A percentile compares a stretch with the other conserved stretches of the same genome.
These are phyloP conservation scores for Cystodermella granulosa DNA, from an alignment of 1,284 basidiomycete genomes.

Conservation along the genomic window DNA sequence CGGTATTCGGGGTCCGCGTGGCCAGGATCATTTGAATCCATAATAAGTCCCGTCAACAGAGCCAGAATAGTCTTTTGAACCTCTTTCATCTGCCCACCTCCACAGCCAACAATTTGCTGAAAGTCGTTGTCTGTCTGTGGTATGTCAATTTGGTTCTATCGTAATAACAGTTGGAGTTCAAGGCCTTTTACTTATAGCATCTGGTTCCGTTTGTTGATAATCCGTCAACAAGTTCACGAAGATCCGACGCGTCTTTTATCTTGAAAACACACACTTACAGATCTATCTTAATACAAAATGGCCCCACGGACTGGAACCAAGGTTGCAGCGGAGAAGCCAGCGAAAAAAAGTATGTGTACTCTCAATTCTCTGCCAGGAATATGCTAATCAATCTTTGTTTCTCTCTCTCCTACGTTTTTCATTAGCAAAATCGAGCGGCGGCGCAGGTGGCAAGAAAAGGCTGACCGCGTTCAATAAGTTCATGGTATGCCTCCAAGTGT, in stretches of 20 bases:
- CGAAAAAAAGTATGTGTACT: constrained; percentile 39
- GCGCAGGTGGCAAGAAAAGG: constrained; percentile 41
- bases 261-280: constrained; percentile 3
- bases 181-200: too few species aligned
- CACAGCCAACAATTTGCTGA: too few species aligned
- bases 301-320: constrained; percentile 32
- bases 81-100: constrained; percentile 28
- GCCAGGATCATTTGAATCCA: too few species aligned
- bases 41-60: constrained; percentile 45
- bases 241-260: constrained; percentile 14
- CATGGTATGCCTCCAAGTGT: constrained; percentile 46
- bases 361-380: constrained; percentile 6
- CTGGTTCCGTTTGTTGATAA: too few species aligned
- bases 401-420: neutral
- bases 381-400: neutral
- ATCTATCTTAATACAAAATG: constrained; percentile 23
- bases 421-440: constrained; percentile 36
- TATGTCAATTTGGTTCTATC: too few species aligned
- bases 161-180: too few species aligned
- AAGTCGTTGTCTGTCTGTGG: too few species aligned
- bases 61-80: constrained; percentile 39
- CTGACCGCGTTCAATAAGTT: constrained; percentile 72
- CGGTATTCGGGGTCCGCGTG: constrained; percentile 40
- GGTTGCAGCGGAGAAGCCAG: constrained; percentile 33
- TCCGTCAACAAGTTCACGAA: too few species aligned